phyloP scores from a whole-genome alignment of 106 monocot genomes.

The Dioscorea alata region DNA sequence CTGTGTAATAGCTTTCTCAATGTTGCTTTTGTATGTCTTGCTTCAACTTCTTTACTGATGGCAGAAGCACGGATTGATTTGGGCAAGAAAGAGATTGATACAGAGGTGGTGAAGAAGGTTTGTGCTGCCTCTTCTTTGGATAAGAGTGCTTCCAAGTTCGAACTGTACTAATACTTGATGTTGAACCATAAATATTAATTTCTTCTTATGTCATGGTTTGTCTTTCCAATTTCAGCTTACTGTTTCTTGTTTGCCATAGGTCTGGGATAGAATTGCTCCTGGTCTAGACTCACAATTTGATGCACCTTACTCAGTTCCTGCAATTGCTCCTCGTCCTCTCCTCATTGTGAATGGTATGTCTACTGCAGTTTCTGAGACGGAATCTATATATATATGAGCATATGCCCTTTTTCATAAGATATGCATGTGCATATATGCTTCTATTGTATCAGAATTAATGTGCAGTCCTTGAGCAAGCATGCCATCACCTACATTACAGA shows the following conservation, averaged over 20 bases:
- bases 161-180: background rate
- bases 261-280: conserved; percentile 94
- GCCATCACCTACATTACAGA: too few species aligned
- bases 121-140: background rate
- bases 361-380: background rate
- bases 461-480: too few species aligned
- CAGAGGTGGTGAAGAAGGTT: conserved; percentile 86
- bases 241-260: conserved; percentile 24
- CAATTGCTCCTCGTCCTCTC: conserved; percentile 58
- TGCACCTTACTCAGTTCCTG: conserved; percentile 62
- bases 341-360: conserved; percentile 66
- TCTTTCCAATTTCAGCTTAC: too few species aligned
- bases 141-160: background rate
- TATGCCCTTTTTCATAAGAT: too few species aligned
- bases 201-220: background rate
- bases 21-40: background rate
- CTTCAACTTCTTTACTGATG: conserved; percentile 1
- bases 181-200: background rate
- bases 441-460: too few species aligned
- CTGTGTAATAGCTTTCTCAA: background rate
- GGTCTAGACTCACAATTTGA: conserved; percentile 81
- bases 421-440: too few species aligned
- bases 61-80: conserved; percentile 78
- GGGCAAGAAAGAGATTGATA: conserved; percentile 67
- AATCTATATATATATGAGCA: too few species aligned